Evolutionary conservation across 768 basidiomycete genomes (phyloP).

Genomic region (Nidularia pulvinata): DNA sequence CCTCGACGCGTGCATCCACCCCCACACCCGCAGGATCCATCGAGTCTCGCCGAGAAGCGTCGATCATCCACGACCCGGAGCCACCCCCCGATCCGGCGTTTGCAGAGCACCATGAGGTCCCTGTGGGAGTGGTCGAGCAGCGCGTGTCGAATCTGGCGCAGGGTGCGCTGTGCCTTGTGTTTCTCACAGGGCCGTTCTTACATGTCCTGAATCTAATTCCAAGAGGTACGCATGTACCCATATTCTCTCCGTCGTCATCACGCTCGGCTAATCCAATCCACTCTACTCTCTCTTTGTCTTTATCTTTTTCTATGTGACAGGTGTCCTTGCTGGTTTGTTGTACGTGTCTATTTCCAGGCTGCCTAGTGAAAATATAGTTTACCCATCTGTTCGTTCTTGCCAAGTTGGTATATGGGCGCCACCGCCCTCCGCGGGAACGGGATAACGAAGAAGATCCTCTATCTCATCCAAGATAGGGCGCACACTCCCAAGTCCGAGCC

Average conservation of each 20-base stretch:
- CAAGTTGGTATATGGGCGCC: slow-evolving; percentile 90
- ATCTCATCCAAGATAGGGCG: slow-evolving; percentile 70
- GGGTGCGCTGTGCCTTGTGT: slow-evolving; percentile 74
- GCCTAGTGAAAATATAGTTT: not conserved
- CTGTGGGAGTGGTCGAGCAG: slow-evolving; percentile 85
- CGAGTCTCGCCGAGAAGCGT: not conserved
- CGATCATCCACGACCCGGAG: slow-evolving; percentile 7
- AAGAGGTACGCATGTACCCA: too few relatives aligned
- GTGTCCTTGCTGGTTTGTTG: slow-evolving; percentile 87
- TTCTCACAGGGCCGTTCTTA: slow-evolving; percentile 82
- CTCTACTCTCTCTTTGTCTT: too few relatives aligned
- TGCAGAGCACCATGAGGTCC: slow-evolving; percentile 41
- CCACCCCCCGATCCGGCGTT: slow-evolving; percentile 13
- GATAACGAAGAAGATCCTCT: slow-evolving; percentile 80
- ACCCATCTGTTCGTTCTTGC: not conserved
- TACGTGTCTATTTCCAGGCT: slow-evolving; percentile 31
- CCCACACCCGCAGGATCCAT: not conserved
- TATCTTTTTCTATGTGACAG: slow-evolving; percentile 19
- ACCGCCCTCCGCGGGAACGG: slow-evolving; percentile 82
- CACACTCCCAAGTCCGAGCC: slow-evolving; percentile 70
- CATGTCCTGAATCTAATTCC: slow-evolving; percentile 82
- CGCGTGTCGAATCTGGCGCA: slow-evolving; percentile 91
- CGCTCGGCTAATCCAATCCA: too few relatives aligned
- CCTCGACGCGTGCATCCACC: not conserved
- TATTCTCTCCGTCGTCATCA: too few relatives aligned